Evolutionary conservation across 2,329 filamentous ascomycete genomes (phyloP).

Genomic region (Furcasterigmium sp.): DNA sequence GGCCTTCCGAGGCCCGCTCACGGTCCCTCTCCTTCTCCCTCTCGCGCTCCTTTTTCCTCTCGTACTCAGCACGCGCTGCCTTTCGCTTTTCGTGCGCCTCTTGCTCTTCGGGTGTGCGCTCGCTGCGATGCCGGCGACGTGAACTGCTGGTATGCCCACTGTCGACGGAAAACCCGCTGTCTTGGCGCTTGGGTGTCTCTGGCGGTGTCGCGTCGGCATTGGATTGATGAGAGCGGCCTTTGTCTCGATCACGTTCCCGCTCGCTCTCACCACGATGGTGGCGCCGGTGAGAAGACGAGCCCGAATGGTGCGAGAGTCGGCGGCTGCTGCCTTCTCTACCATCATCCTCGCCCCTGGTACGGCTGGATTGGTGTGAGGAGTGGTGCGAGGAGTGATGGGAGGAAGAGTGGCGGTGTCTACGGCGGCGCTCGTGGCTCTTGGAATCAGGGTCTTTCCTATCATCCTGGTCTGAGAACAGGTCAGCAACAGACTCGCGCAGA

Average conservation of each 20-base stretch:
- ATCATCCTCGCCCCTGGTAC: constrained; percentile 26
- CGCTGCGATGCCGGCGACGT: constrained; percentile 6
- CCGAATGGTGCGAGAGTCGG: constrained; percentile 15
- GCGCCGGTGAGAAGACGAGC: constrained; percentile 17
- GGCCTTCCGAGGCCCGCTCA: constrained; percentile 9
- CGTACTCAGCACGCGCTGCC: constrained; percentile 42
- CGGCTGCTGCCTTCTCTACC: constrained; percentile 19
- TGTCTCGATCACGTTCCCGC: not conserved
- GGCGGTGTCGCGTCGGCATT: constrained; percentile 25
- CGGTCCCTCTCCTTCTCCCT: constrained; percentile 3
- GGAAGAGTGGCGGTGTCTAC: constrained; percentile 38
- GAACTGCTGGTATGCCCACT: constrained; percentile 16
- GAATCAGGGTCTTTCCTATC: constrained; percentile 19
- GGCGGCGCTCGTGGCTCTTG: constrained; percentile 27
- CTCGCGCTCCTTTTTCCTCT: constrained; percentile 10
- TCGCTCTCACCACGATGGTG: constrained; percentile 29
- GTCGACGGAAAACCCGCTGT: constrained; percentile 41
- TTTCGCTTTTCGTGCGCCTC: constrained; percentile 44
- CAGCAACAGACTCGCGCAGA: constrained; percentile 44
- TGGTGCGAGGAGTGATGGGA: constrained; percentile 30
- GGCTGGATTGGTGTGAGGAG: constrained; percentile 23
- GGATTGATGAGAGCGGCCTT: constrained; percentile 18
- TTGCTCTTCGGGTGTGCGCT: constrained; percentile 43
- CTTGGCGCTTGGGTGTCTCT: constrained; percentile 35
- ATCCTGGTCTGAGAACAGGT: constrained; percentile 48